Percentiles rank a stretch among this genome's conserved stretches.
Evolutionary conservation across 352 stramenopile species (phyloP).

Genomic region (Pythium phragmitis): DNA sequence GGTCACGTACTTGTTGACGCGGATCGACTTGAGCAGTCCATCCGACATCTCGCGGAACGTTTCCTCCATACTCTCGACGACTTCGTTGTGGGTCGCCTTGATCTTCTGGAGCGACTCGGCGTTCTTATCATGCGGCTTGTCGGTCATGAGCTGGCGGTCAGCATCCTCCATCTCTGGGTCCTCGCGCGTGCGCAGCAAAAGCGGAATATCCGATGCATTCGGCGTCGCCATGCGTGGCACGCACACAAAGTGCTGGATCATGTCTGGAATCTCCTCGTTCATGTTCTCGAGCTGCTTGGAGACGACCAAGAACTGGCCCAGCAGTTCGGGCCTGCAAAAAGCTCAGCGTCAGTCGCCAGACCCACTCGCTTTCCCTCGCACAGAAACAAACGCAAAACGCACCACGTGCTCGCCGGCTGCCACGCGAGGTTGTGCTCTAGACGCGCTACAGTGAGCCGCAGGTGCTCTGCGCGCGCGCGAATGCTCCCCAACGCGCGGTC

Average conservation of each 20-base stretch:
- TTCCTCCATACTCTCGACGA: conserved; percentile 76
- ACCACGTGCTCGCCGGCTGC: conserved; percentile 82
- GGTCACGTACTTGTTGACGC: conserved; percentile 84
- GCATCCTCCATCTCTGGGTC: conserved; percentile 86
- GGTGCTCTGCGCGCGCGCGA: conserved; percentile 72
- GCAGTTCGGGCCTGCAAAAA: conserved; percentile 66
- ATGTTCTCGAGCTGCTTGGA: conserved; percentile 89
- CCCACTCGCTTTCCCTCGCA: neutral
- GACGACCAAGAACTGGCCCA: conserved; percentile 87
- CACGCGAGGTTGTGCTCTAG: conserved; percentile 80
- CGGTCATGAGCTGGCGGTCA: conserved; percentile 68
- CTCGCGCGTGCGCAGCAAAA: conserved; percentile 77
- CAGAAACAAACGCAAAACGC: neutral
- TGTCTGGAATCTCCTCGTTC: conserved; percentile 84
- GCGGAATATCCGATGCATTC: conserved; percentile 72
- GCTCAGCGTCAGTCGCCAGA: conserved; percentile 32
- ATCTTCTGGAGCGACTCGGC: conserved; percentile 67
- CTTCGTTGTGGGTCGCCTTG: conserved; percentile 64
- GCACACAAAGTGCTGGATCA: conserved; percentile 84
- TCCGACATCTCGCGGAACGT: conserved; percentile 86
- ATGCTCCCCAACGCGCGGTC: conserved; percentile 81
- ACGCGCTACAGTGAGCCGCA: conserved; percentile 72
- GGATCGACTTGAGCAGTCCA: conserved; percentile 77
- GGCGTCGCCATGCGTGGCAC: conserved; percentile 81
- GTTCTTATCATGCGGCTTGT: conserved; percentile 67